Percentiles rank a stretch among this genome's conserved stretches.
These are phyloP conservation scores for Pseudogymnoascus sp. DNA, from an alignment of 2,329 filamentous ascomycete genomes.

Conservation along the genomic window DNA sequence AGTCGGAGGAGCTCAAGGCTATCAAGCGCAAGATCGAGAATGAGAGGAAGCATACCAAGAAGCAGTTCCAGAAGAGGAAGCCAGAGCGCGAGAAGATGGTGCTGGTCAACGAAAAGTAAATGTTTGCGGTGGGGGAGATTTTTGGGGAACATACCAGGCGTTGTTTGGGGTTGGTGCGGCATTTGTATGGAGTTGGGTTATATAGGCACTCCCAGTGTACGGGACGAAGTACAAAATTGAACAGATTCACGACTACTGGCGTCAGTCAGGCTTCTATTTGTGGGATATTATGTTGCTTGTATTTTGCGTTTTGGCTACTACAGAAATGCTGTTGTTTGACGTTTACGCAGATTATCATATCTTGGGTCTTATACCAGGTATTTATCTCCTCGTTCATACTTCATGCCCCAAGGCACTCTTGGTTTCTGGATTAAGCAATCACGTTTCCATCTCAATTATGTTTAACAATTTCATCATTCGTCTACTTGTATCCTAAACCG, in stretches of 20 bases:
- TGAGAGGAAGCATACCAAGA: slow-evolving; percentile 81
- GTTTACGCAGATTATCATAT: too few relatives aligned
- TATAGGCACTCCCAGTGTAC: not conserved
- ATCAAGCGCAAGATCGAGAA: slow-evolving; percentile 93
- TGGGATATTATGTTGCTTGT: not conserved
- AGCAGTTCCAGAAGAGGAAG: slow-evolving; percentile 64
- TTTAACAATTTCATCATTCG: not conserved
- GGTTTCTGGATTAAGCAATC: not conserved
- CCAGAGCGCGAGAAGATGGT: slow-evolving; percentile 92
- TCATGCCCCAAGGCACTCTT: not conserved
- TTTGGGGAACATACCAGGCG: slow-evolving; percentile 9
- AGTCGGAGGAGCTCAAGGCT: slow-evolving; percentile 75
- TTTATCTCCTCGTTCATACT: not conserved
- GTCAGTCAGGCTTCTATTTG: not conserved
- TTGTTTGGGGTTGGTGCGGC: not conserved
- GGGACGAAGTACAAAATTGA: slow-evolving; percentile 7
- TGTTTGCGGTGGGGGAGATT: slow-evolving; percentile 26
- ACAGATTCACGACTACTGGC: not conserved
- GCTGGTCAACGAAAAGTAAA: slow-evolving; percentile 53
- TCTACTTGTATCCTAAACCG: not conserved
- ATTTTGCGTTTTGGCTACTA: not conserved
- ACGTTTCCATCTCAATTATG: not conserved
- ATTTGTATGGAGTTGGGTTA: slow-evolving; percentile 9
- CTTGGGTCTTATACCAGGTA: not conserved
- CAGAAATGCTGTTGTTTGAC: not conserved